A percentile compares a stretch with the other conserved stretches of the same genome.
Evolutionary conservation across 169 alveolate species (phyloP).

Genomic region (Plasmodium relictum): DNA sequence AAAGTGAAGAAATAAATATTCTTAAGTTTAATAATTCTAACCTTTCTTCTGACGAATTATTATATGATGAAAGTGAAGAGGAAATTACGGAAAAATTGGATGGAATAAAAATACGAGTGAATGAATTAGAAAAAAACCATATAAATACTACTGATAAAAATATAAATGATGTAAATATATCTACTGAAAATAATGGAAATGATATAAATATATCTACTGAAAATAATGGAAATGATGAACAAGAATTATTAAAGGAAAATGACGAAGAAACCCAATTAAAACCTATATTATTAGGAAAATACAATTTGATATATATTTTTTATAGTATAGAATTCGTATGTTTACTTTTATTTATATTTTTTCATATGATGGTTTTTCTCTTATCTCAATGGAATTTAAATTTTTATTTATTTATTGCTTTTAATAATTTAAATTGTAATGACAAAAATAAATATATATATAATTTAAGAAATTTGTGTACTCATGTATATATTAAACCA

Average conservation of each 20-base stretch:
- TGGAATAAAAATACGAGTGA: neutral
- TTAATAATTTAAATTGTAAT: constrained; percentile 4
- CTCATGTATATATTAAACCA: constrained; percentile 74
- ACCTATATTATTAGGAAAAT: constrained; percentile 72
- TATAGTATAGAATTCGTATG: constrained; percentile 62
- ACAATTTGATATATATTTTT: constrained; percentile 55
- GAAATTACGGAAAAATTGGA: neutral
- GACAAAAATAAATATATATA: constrained; percentile 24
- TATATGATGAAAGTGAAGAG: neutral
- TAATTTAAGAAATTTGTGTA: constrained; percentile 32
- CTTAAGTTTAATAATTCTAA: neutral
- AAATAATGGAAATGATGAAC: neutral
- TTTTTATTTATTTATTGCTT: constrained; percentile 22
- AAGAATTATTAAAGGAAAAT: neutral
- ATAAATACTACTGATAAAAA: neutral
- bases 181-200: neutral
- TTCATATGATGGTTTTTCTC: constrained; percentile 37
- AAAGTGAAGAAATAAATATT: neutral
- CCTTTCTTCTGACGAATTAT: neutral
- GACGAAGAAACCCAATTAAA: constrained; percentile 24
- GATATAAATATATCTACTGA: neutral
- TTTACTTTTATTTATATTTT: constrained; percentile 36
- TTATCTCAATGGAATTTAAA: constrained; percentile 67
- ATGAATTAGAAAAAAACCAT: neutral
- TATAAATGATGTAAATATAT: neutral